Evolutionary conservation across 192 early-diverging fungal genomes (phyloP).

Genomic region (Coemansia sp.): DNA sequence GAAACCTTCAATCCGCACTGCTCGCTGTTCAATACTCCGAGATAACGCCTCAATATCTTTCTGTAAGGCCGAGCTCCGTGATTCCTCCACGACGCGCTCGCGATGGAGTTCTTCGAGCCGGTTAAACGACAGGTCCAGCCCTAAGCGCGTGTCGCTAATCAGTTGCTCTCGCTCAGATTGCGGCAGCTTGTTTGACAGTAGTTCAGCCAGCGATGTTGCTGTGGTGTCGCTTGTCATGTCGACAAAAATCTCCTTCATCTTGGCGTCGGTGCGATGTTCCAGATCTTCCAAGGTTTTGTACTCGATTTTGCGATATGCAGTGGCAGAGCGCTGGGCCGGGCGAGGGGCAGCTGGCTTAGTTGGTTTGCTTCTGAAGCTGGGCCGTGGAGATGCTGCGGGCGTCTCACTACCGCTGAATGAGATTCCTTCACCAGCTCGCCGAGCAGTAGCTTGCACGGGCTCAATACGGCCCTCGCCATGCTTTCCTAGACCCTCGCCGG

Average conservation of each 20-base stretch:
- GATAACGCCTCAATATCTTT: constrained; percentile 10
- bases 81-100: constrained; percentile 9
- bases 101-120: constrained; percentile 21
- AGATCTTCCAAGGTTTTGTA: constrained; percentile 41
- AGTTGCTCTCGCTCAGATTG: constrained; percentile 25
- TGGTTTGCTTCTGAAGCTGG: background rate
- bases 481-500: constrained; percentile 84
- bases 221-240: constrained; percentile 40
- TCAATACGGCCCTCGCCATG: constrained; percentile 83
- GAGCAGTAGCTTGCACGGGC: constrained; percentile 83
- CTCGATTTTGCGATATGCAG: constrained; percentile 10
- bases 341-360: background rate
- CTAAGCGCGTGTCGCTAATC: constrained; percentile 27
- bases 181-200: constrained; percentile 22
- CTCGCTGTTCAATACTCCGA: constrained; percentile 5
- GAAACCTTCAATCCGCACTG: constrained; percentile 15
- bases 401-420: constrained; percentile 76
- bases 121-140: constrained; percentile 33
- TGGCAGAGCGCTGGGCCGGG: background rate
- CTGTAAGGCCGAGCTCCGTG: background rate
- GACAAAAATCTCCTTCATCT: constrained; percentile 35
- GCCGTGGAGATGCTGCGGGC: constrained; percentile 12
- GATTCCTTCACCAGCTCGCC: constrained; percentile 78
- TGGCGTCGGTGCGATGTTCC: constrained; percentile 24
- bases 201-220: constrained; percentile 29